These are phyloP conservation scores for Lachancea nothofagi DNA, from an alignment of 805 yeast genomes.

Conservation along the genomic window DNA sequence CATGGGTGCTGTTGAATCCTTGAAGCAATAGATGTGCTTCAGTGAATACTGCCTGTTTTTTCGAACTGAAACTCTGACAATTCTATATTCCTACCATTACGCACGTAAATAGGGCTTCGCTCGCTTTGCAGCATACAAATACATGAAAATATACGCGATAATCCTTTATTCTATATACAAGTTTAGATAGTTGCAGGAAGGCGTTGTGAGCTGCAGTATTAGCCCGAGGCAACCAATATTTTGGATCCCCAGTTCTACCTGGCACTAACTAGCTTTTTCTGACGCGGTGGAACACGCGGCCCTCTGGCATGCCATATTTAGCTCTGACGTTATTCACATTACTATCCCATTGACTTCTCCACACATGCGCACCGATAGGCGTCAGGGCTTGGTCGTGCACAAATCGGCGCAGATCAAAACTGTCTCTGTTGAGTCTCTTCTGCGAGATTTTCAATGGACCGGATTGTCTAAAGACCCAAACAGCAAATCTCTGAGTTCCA, in stretches of 20 bases:
- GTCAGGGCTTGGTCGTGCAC: conserved; percentile 47
- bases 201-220: too few species aligned
- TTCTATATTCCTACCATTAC: conserved; percentile 2
- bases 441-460: conserved; percentile 11
- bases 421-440: conserved; percentile 35
- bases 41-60: background rate
- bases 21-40: conserved; percentile 36
- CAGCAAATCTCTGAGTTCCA: conserved; percentile 72
- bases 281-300: conserved; percentile 68
- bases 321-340: conserved; percentile 63
- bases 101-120: background rate
- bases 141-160: conserved; percentile 3
- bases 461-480: conserved; percentile 85
- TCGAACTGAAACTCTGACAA: background rate
- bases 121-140: background rate
- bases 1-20: conserved; percentile 56
- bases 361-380: conserved; percentile 89
- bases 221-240: too few species aligned
- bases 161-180: conserved; percentile 4
- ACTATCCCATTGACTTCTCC: conserved; percentile 83
- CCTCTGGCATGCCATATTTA: conserved; percentile 65
- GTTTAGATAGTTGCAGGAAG: too few species aligned
- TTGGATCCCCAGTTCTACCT: background rate
- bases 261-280: conserved; percentile 26
- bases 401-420: conserved; percentile 71